Percentiles rank a stretch among this genome's conserved stretches.
These are phyloP conservation scores for Noccaea bulbosa DNA, from an alignment of 345 rosid genomes.

Conservation along the genomic window DNA sequence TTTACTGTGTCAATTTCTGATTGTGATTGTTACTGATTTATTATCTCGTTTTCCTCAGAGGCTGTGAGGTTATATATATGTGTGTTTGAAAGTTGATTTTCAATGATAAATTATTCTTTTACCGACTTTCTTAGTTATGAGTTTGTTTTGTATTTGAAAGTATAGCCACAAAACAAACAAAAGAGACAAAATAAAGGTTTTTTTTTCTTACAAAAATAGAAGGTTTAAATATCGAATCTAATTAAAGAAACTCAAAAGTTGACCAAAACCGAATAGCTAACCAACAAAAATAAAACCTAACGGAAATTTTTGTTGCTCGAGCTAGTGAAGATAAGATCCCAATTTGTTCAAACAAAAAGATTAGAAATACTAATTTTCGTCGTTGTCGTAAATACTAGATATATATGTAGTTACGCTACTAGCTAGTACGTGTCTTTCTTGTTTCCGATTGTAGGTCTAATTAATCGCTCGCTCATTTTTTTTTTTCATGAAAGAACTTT, in stretches of 20 bases:
- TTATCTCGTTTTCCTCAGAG: neutral
- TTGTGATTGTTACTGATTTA: neutral
- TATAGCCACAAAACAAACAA: neutral
- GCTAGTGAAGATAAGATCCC: constrained; percentile 1
- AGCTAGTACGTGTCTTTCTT: too few species aligned
- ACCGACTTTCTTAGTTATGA: neutral
- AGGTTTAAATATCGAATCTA: constrained; percentile 6
- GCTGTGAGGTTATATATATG: neutral
- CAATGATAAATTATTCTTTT: too few species aligned
- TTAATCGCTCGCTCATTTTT: too few species aligned
- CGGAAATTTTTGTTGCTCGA: neutral
- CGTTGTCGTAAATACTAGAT: too few species aligned
- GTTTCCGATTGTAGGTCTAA: too few species aligned
- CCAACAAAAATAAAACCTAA: neutral
- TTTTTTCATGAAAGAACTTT: too few species aligned
- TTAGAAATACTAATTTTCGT: neutral
- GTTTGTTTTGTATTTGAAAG: constrained; percentile 1
- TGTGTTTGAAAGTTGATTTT: neutral
- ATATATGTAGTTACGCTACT: too few species aligned
- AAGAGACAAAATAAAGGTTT: neutral
- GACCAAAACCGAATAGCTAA: constrained; percentile 10
- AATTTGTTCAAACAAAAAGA: constrained; percentile 2
- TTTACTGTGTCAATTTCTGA: neutral
- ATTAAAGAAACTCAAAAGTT: constrained; percentile 8
- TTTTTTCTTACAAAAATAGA: neutral